Evolutionary conservation across 805 yeast genomes (phyloP).

Genomic region (Spathaspora sp.): DNA sequence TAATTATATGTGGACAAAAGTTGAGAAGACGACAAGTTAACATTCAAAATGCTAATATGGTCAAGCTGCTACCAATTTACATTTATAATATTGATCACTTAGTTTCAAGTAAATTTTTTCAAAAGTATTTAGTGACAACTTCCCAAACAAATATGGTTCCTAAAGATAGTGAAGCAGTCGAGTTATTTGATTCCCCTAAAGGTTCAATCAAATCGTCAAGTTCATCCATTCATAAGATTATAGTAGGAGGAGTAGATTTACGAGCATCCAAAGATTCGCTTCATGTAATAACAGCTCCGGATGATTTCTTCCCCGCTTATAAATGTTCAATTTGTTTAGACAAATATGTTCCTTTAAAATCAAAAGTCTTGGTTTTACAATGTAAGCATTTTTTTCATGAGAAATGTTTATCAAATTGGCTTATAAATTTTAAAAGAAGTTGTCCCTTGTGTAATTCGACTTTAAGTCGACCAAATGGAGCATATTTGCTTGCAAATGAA

Average conservation of each 20-base stretch:
- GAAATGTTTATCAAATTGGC: conserved; percentile 58
- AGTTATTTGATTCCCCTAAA: conserved; percentile 10
- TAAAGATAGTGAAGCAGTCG: conserved; percentile 4
- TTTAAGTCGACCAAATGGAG: conserved; percentile 8
- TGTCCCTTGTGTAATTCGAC: conserved; percentile 57
- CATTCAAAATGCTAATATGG: conserved; percentile 27
- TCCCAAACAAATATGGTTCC: conserved; percentile 18
- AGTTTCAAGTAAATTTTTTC: conserved; percentile 21
- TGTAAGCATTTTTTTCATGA: conserved; percentile 63
- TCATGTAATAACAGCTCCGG: conserved; percentile 23
- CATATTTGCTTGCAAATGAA: conserved; percentile 16
- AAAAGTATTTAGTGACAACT: conserved; percentile 29
- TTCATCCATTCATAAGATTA: conserved; percentile 25
- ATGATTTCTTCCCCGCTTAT: conserved; percentile 39
- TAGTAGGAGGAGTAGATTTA: conserved; percentile 40
- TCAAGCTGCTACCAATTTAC: conserved; percentile 34
- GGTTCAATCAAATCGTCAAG: conserved; percentile 13
- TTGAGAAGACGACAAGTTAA: conserved; percentile 23
- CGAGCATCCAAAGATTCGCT: conserved; percentile 13
- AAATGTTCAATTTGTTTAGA: conserved; percentile 63
- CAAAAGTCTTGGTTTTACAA: conserved; percentile 49
- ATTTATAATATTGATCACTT: conserved; percentile 34
- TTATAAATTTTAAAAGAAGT: conserved; percentile 46
- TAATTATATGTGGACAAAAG: conserved; percentile 26
- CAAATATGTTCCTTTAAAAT: conserved; percentile 43